These are phyloP conservation scores for Pythium brachiatum DNA, from an alignment of 352 stramenopile genomes.

Conservation along the genomic window DNA sequence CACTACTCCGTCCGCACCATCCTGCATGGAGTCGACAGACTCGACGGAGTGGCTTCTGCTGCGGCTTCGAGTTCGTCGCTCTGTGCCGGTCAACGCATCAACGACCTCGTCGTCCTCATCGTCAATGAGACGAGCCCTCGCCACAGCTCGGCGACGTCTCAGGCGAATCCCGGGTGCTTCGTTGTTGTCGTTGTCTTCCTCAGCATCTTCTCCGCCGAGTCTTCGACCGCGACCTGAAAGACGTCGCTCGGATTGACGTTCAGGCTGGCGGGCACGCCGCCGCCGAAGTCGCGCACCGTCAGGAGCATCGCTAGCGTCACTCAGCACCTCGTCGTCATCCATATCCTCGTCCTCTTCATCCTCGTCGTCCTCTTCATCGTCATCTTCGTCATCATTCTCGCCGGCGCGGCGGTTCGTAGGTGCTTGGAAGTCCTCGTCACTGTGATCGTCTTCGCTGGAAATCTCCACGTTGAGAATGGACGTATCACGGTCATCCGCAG, in stretches of 20 bases:
- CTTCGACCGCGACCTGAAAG: slow-evolving; percentile 12
- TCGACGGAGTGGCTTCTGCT: slow-evolving; percentile 22
- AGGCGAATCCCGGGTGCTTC: slow-evolving; percentile 16
- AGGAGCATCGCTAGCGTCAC: slow-evolving; percentile 19
- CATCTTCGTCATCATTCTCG: slow-evolving; percentile 18
- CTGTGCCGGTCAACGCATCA: slow-evolving; percentile 40
- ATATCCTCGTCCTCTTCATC: slow-evolving; percentile 18
- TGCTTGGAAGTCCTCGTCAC: slow-evolving; percentile 80
- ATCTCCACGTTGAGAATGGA: slow-evolving; percentile 83
- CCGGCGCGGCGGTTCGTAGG: slow-evolving; percentile 4
- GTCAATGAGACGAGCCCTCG: slow-evolving; percentile 27
- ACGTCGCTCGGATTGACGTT: neutral
- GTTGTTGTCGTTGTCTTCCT: slow-evolving; percentile 50
- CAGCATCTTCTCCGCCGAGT: slow-evolving; percentile 24
- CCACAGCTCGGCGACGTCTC: slow-evolving; percentile 1
- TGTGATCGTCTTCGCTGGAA: slow-evolving; percentile 83
- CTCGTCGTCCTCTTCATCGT: slow-evolving; percentile 18
- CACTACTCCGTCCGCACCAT: slow-evolving; percentile 37
- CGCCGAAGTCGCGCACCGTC: slow-evolving; percentile 25
- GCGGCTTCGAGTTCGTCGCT: slow-evolving; percentile 12
- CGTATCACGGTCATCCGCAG: slow-evolving; percentile 77
- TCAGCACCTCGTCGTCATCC: slow-evolving; percentile 33
- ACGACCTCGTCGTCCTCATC: slow-evolving; percentile 56
- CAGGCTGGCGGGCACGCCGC: slow-evolving; percentile 20
- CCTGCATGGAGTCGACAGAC: slow-evolving; percentile 27